Conservation (phyloP, 306 rosid species). For the Leucaena leucocephala region DNA sequence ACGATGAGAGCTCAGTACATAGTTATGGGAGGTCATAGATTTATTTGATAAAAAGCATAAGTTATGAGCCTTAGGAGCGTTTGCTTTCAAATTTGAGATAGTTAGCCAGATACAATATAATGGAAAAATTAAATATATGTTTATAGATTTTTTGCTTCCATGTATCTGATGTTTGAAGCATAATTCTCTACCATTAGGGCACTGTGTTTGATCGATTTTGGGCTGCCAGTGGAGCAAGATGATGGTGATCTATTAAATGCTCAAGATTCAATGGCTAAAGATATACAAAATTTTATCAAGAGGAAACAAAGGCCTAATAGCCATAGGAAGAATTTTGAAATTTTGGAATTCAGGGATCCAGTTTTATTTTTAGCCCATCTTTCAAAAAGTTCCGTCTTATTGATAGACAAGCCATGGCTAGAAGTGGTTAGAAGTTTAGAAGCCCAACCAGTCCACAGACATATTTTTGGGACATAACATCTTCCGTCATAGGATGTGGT, state of each 20-base stretch:
- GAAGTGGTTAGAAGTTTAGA: slow-evolving; percentile 81
- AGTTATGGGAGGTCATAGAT: neutral
- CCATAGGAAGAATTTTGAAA: slow-evolving; percentile 65
- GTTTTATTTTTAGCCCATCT: slow-evolving; percentile 77
- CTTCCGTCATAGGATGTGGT: slow-evolving; percentile 23
- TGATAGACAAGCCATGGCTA: slow-evolving; percentile 89
- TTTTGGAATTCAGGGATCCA: slow-evolving; percentile 62
- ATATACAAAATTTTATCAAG: slow-evolving; percentile 49
- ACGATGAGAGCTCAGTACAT: neutral
- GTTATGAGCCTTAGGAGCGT: neutral
- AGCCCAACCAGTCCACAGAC: slow-evolving; percentile 86
- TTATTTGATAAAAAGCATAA: neutral
- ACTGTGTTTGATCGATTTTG: slow-evolving; percentile 87
- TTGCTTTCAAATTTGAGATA: slow-evolving; percentile 11
- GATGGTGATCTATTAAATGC: slow-evolving; percentile 52
- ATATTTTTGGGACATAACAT: slow-evolving; percentile 72
- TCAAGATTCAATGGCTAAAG: slow-evolving; percentile 54
- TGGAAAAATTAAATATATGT: neutral
- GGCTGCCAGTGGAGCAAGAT: slow-evolving; percentile 73
- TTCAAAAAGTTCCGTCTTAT: slow-evolving; percentile 64
- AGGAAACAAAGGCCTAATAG: slow-evolving; percentile 51
- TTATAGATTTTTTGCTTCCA: neutral
- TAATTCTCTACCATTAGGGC: slow-evolving; percentile 59
- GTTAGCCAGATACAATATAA: neutral
- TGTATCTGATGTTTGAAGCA: slow-evolving; percentile 37